Evolutionary conservation across 768 basidiomycete genomes (phyloP).

Genomic region (Agaricus sinodeliciosus): DNA sequence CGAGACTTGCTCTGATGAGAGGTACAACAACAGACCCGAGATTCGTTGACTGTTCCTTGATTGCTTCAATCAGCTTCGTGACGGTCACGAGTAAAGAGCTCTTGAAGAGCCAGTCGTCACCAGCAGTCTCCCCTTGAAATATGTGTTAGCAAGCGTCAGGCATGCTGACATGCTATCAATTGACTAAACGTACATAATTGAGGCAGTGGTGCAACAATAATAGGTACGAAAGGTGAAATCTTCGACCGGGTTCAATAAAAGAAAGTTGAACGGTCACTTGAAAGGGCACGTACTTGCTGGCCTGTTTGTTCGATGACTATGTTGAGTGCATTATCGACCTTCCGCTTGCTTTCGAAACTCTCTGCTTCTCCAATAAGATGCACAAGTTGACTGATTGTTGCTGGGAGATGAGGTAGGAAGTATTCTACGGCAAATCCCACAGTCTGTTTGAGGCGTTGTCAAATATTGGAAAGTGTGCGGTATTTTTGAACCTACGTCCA

Average conservation of each 20-base stretch:
- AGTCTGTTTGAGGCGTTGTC: slow-evolving; percentile 35
- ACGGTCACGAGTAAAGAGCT: slow-evolving; percentile 62
- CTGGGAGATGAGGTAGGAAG: slow-evolving; percentile 66
- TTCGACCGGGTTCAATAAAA: slow-evolving; percentile 20
- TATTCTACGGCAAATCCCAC: slow-evolving; percentile 51
- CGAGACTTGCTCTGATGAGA: slow-evolving; percentile 58
- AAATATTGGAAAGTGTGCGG: not conserved
- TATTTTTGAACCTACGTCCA: slow-evolving; percentile 56
- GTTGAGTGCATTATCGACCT: slow-evolving; percentile 65
- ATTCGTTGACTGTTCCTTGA: slow-evolving; percentile 51
- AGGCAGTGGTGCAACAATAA: slow-evolving; percentile 62
- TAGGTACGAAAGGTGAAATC: slow-evolving; percentile 60
- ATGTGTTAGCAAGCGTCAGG: not conserved
- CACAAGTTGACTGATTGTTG: slow-evolving; percentile 60
- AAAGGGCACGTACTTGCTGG: slow-evolving; percentile 24
- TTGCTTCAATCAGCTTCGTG: slow-evolving; percentile 66
- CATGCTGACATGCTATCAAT: not conserved
- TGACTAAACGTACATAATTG: slow-evolving; percentile 51
- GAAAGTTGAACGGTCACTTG: not conserved
- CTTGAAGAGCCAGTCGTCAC: slow-evolving; percentile 68
- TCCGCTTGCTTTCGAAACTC: slow-evolving; percentile 68
- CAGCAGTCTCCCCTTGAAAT: slow-evolving; percentile 56
- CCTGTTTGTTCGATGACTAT: slow-evolving; percentile 57
- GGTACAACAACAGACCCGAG: slow-evolving; percentile 53
- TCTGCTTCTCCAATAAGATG: slow-evolving; percentile 66